Percentiles rank a stretch among this genome's conserved stretches.
phyloP scores from a whole-genome alignment of 768 basidiomycete species.

The Guyanaporus albipodus region DNA sequence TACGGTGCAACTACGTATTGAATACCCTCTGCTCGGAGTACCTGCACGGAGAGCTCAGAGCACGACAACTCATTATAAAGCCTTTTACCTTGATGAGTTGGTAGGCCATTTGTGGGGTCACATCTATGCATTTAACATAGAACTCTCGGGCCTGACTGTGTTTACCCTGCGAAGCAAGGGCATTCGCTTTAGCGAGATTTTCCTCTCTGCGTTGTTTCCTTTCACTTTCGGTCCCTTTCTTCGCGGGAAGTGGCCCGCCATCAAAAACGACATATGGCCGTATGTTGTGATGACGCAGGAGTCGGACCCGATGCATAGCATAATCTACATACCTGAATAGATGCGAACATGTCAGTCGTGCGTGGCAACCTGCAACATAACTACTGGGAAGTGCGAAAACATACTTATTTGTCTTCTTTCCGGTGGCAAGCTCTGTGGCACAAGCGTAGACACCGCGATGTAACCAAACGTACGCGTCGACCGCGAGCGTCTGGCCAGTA shows the following conservation, averaged over 20 bases:
- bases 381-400: constrained; percentile 23
- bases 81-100: constrained; percentile 86
- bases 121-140: constrained; percentile 89
- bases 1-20: constrained; percentile 94
- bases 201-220: constrained; percentile 75
- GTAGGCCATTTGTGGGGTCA: constrained; percentile 96
- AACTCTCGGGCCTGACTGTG: constrained; percentile 78
- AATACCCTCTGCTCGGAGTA: constrained; percentile 75
- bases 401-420: constrained; percentile 79
- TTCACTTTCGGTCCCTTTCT: constrained; percentile 82
- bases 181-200: constrained; percentile 67
- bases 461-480: constrained; percentile 95
- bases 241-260: constrained; percentile 92
- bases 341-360: constrained; percentile 5
- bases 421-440: constrained; percentile 85
- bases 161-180: constrained; percentile 73
- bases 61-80: not conserved
- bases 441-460: constrained; percentile 88
- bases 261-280: constrained; percentile 94
- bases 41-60: constrained; percentile 45
- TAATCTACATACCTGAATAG: constrained; percentile 86
- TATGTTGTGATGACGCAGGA: constrained; percentile 81
- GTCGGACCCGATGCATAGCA: constrained; percentile 86
- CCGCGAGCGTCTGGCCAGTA: constrained; percentile 78
- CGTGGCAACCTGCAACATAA: not conserved